Base-by-base conservation (phyloP, 2,329 filamentous ascomycete species). In the Immersiporthe knoxdaviesiana region DNA sequence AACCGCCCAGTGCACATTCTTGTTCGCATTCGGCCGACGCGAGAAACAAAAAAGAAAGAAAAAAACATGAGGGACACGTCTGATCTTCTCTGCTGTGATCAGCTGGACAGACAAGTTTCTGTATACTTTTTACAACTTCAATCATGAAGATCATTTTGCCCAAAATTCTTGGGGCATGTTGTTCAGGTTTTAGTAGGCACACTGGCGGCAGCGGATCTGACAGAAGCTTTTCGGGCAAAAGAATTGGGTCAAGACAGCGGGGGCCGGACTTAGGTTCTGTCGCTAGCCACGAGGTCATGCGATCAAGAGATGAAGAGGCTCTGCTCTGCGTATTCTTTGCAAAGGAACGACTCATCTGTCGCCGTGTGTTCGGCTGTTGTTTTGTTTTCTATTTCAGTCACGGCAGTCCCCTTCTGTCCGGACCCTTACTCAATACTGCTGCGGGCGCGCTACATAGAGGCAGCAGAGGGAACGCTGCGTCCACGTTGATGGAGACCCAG, bases 61-160 rank as follows among this genome's bases (percentile, higher is more conserved):
- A 4, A 35, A 60, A 68, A 63, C 35, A n/a, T n/a, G n/a, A n/a
- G n/a, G n/a, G n/a, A n/a, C n/a, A 50, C 44, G 66, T 52, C 65
- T 61, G 30, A 35, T 35, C 21, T 59, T 14, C 18, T 14, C 2
- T 3, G 30, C 32, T 59, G 30, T 37, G 32, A 59, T 58, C 21
- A 50, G 30, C 52, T 47, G 52, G 65, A 65, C 65, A 30, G 61
- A 62, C 56, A 65, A 65, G 65, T 65, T 63, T 61, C 58, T 70
- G 70, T 71, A 71, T 60, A 62, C 58, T 54, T 67, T 69, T 61
- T 60, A 67, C 65, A 70, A 63, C 58, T 58, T 65, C 64, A 54
- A 65, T 44, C 47, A 63, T 41, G 64, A 59, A 63, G 52, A 63
- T 52, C 47, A n/a, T 56, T 64, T 63, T 56, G 35, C 54, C 52